Percentiles rank a stretch among this genome's conserved stretches.
These are phyloP conservation scores for Epichloe gansuensis DNA, from an alignment of 2,329 filamentous ascomycete species.

Conservation along the genomic window DNA sequence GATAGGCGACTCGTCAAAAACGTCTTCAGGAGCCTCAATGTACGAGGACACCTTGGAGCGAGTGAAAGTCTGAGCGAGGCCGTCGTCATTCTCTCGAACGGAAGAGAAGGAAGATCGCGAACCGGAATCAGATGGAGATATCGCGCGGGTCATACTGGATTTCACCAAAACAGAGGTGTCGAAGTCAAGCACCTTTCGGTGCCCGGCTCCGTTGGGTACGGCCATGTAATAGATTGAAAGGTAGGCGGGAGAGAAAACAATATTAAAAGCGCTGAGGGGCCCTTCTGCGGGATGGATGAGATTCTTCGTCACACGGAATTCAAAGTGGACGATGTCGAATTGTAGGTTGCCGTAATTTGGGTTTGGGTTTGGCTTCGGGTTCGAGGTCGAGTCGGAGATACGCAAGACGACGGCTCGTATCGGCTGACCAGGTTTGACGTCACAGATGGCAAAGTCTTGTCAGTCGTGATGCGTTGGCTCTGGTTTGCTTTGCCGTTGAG, in stretches of 20 bases:
- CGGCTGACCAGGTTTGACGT: not conserved
- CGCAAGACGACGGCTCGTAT: not conserved
- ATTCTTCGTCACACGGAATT: not conserved
- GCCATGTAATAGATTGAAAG: constrained; percentile 14
- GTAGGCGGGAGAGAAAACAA: not conserved
- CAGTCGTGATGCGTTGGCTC: not conserved
- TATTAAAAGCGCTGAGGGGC: not conserved
- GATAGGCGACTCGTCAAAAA: constrained; percentile 37
- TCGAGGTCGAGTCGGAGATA: not conserved
- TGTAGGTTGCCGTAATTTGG: not conserved
- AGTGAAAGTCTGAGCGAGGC: constrained; percentile 50
- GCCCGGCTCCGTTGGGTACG: constrained; percentile 15
- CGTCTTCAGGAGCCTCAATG: constrained; percentile 34
- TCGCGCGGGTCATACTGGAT: constrained; percentile 25
- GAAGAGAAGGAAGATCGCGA: constrained; percentile 49
- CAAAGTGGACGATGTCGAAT: not conserved
- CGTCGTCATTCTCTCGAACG: constrained; percentile 46
- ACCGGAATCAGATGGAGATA: constrained; percentile 26
- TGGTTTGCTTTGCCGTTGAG: not conserved
- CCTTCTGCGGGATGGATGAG: not conserved
- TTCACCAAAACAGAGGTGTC: constrained; percentile 23
- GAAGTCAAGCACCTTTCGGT: constrained; percentile 20
- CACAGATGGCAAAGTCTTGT: not conserved
- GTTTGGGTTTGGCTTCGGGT: not conserved
- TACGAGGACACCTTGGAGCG: constrained; percentile 51